These are phyloP conservation scores for Pichia deserticola DNA, from an alignment of 805 yeast species.

Conservation along the genomic window DNA sequence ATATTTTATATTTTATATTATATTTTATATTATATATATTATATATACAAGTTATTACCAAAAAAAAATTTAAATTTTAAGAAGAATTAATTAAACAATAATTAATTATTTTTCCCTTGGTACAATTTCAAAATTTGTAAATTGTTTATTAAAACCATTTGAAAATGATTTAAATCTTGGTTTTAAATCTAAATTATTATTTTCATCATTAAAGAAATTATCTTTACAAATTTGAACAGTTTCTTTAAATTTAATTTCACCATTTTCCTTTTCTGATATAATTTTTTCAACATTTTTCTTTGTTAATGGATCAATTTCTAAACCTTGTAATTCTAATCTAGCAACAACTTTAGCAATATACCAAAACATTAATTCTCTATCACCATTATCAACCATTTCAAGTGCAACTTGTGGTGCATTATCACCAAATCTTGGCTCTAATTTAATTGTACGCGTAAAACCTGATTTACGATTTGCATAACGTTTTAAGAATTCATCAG, in stretches of 20 bases:
- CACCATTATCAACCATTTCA: constrained; percentile 64
- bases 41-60: background rate
- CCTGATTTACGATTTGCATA: constrained; percentile 66
- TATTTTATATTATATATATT: too few species aligned
- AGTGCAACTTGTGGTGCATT: constrained; percentile 83
- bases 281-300: constrained; percentile 48
- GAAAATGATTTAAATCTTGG: constrained; percentile 26
- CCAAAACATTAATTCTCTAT: constrained; percentile 66
- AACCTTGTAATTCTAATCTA: constrained; percentile 59
- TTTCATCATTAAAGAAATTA: constrained; percentile 32
- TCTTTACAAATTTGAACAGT: constrained; percentile 54
- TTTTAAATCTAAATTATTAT: constrained; percentile 9
- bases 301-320: constrained; percentile 47
- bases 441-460: constrained; percentile 72
- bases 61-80: too few species aligned
- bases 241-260: constrained; percentile 45
- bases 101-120: constrained; percentile 20
- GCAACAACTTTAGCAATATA: constrained; percentile 77
- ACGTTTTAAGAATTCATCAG: constrained; percentile 56
- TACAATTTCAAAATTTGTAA: constrained; percentile 25
- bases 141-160: constrained; percentile 27
- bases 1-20: background rate
- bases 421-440: constrained; percentile 86
- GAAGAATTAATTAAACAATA: too few species aligned
- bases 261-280: constrained; percentile 38